These are phyloP conservation scores for Boletus reticulatus DNA, from an alignment of 768 basidiomycete species.

Conservation along the genomic window DNA sequence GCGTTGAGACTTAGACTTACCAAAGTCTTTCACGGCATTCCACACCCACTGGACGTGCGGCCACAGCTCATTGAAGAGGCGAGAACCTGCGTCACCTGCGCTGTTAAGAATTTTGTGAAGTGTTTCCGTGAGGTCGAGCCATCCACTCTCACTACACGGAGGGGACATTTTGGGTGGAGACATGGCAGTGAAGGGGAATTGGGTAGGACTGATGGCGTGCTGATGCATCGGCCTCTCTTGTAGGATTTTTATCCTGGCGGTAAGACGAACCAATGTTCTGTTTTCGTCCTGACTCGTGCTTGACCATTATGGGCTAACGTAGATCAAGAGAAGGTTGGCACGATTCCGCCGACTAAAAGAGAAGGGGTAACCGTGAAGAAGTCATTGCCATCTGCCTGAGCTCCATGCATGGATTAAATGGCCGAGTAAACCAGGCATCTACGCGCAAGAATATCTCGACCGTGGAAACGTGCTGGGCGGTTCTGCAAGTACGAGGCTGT, in stretches of 20 bases:
- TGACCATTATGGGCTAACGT: neutral
- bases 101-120: accelerated
- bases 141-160: neutral
- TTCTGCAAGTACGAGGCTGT: too few species aligned
- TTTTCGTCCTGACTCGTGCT: neutral
- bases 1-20: slow-evolving; percentile 4
- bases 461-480: too few species aligned
- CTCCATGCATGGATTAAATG: too few species aligned
- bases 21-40: neutral
- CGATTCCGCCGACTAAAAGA: too few species aligned
- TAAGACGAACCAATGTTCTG: neutral
- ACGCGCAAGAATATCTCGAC: neutral
- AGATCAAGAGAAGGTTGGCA: neutral
- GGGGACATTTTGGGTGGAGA: neutral
- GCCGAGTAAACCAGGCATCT: too few species aligned
- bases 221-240: neutral
- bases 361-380: too few species aligned
- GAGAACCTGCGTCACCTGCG: accelerated
- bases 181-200: neutral
- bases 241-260: neutral
- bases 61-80: neutral
- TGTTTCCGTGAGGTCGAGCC: accelerated
- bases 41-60: neutral
- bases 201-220: neutral
- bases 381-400: too few species aligned